Evolutionary conservation across 1,284 basidiomycete genomes (phyloP).

Genomic region (Leccinum cinnamomeum): DNA sequence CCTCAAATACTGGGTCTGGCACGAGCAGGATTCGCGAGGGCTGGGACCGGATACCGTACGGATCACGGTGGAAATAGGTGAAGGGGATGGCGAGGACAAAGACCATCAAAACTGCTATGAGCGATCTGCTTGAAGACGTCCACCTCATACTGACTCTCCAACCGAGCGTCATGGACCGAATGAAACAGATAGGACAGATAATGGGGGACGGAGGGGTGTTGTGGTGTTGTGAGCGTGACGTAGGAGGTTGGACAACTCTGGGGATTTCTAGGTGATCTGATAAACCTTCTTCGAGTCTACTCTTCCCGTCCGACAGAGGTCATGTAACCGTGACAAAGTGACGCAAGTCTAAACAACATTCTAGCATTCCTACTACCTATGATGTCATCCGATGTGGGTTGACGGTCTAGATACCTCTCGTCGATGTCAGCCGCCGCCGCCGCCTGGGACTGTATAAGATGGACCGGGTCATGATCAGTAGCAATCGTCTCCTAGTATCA

Average conservation of each 20-base stretch:
- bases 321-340: neutral
- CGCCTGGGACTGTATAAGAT: neutral
- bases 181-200: too few species aligned
- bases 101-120: conserved; percentile 5
- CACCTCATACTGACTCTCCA: conserved; percentile 1
- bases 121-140: conserved; percentile 1
- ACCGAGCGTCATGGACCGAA: too few species aligned
- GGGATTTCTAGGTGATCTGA: neutral
- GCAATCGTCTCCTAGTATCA: neutral
- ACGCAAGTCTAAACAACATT: neutral
- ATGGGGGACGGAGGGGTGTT: too few species aligned
- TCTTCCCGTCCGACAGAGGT: neutral
- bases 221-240: too few species aligned
- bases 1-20: neutral
- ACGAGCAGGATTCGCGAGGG: neutral
- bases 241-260: neutral
- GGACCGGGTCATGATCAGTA: neutral
- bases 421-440: neutral
- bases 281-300: neutral
- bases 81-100: neutral
- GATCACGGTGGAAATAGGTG: neutral
- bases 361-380: neutral
- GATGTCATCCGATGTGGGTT: neutral
- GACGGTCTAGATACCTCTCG: neutral
- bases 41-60: neutral